Percentiles rank a stretch among this genome's conserved stretches.
phyloP scores from a whole-genome alignment of 148 eudicot species.

The Vaccinium myrtillus region DNA sequence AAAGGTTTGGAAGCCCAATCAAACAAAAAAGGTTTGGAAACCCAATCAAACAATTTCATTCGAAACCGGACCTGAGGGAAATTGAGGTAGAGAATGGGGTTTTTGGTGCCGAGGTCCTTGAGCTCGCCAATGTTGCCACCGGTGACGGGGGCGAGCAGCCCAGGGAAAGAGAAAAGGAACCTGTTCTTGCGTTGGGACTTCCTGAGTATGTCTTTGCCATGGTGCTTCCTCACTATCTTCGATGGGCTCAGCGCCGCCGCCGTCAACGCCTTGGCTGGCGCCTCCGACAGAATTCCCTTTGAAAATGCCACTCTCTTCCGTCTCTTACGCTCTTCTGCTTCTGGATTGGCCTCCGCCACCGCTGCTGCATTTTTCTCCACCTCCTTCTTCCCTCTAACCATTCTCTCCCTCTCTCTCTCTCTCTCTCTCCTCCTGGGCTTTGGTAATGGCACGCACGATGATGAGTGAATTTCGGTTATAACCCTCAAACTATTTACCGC shows the following conservation, averaged over 20 bases:
- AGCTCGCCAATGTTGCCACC: conserved; percentile 93
- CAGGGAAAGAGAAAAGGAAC: conserved; percentile 77
- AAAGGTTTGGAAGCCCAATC: background rate
- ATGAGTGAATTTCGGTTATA: too few species aligned
- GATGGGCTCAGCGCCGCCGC: conserved; percentile 48
- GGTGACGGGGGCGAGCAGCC: conserved; percentile 64
- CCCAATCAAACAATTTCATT: background rate
- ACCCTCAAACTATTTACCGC: too few species aligned
- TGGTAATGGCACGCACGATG: too few species aligned
- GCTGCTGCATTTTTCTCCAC: conserved; percentile 26
- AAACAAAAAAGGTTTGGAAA: background rate
- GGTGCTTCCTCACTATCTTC: conserved; percentile 62
- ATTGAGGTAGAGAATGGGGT: conserved; percentile 76
- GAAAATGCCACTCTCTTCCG: conserved; percentile 52
- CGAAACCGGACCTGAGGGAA: conserved; percentile 57
- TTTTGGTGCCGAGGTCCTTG: conserved; percentile 71
- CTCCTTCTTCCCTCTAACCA: conserved; percentile 26
- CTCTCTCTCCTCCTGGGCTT: background rate
- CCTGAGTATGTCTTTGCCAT: conserved; percentile 70
- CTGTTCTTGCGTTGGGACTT: conserved; percentile 78
- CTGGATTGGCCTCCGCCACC: conserved; percentile 44
- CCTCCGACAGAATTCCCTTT: conserved; percentile 39
- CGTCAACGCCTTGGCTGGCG: conserved; percentile 38
- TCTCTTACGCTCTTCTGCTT: conserved; percentile 52
- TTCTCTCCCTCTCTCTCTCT: background rate